Evolutionary conservation across 2,329 filamentous ascomycete genomes (phyloP), one percentile per base, ranked within the genome.

Genomic region (Aspergillus sp.): DNA sequence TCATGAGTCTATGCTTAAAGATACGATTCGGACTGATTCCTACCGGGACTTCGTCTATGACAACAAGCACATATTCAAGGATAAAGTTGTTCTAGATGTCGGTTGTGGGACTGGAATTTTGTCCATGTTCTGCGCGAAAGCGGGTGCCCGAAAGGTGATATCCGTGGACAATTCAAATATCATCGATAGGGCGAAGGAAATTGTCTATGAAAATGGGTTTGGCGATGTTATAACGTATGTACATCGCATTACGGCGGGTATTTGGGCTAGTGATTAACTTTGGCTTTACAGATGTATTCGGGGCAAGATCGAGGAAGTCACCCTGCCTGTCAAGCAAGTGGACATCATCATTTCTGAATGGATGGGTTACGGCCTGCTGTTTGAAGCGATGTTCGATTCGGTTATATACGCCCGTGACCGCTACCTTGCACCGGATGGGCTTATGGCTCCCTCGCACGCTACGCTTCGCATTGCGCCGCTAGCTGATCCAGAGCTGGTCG

Each of bases 271-370:
- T 33, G 19, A 37, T 56, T 66, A 65, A 51, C 17, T 23, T 27
- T 33, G 23, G 51, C 41, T 23, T 60, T 52, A 17, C 59, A 81
- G 78, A 44, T 91, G 90, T 67, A 80, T 96, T 49, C 86, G 88
- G 62, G 93, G 93, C 39, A 90, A 91, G 69, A 90, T 97, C 60
- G 93, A 98, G 73, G 92, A 97, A 64, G 90, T 96, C 55, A 81
- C 77, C 56, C 82, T 92, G 21, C 92, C 90, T 1, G 88, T 93
- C 7, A 81, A 86, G 54, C 81, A 93, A 69, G 93, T 97, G 46
- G 93, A 98, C 76, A 89, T 98, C 68, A 96, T 98, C 70, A 88
- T 98, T 60, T 96, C 90, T 59, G 93, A 98, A 75, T 98, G 93
- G 93, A 98, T 98, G 93, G 93, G 93, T 31, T 98, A 98, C 73